A percentile compares a stretch with the other conserved stretches of the same genome.
phyloP scores from a whole-genome alignment of 139 green algal genomes.

The Chloropicon primus region DNA sequence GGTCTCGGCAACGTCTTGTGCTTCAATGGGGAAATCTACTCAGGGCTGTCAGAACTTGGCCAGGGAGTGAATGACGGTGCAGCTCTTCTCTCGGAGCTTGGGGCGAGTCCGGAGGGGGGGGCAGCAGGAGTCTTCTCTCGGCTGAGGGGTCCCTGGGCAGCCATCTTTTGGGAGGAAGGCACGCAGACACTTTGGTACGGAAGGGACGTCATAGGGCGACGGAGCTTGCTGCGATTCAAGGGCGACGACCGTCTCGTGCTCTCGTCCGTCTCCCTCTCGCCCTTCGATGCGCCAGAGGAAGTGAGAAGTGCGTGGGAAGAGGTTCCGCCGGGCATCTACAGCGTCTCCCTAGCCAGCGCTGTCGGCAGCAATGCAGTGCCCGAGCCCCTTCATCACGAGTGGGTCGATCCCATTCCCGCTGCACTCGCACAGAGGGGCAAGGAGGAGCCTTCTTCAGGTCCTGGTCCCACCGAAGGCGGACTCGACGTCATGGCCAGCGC shows the following conservation, averaged over 20 bases:
- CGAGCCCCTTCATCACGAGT: slow-evolving; percentile 7
- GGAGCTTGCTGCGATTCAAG: slow-evolving; percentile 30
- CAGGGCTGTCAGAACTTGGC: slow-evolving; percentile 24
- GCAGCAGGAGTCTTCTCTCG: slow-evolving; percentile 19
- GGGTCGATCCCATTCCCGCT: slow-evolving; percentile 16
- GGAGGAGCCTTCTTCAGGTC: no score
- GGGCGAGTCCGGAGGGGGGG: neutral
- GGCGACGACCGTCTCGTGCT: neutral
- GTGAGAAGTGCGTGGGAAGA: slow-evolving; percentile 19
- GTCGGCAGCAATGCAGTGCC: neutral
- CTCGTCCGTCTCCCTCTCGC: slow-evolving; percentile 35
- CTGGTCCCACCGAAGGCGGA: no score
- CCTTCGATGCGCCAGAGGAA: neutral
- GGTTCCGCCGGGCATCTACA: slow-evolving; percentile 28
- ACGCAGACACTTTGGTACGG: slow-evolving; percentile 51
- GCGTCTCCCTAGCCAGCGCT: slow-evolving; percentile 3
- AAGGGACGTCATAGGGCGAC: slow-evolving; percentile 44
- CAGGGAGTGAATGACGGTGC: slow-evolving; percentile 32
- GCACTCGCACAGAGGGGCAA: slow-evolving; percentile 8
- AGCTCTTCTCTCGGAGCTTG: slow-evolving; percentile 28
- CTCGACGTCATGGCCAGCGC: slow-evolving; percentile 1
- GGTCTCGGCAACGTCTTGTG: slow-evolving; percentile 37
- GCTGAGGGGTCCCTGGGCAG: slow-evolving; percentile 62
- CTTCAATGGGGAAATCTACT: slow-evolving; percentile 65
- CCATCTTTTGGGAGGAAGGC: slow-evolving; percentile 53